phyloP scores from a whole-genome alignment of 2,329 filamentous ascomycete species.

The Alternaria longipes region DNA sequence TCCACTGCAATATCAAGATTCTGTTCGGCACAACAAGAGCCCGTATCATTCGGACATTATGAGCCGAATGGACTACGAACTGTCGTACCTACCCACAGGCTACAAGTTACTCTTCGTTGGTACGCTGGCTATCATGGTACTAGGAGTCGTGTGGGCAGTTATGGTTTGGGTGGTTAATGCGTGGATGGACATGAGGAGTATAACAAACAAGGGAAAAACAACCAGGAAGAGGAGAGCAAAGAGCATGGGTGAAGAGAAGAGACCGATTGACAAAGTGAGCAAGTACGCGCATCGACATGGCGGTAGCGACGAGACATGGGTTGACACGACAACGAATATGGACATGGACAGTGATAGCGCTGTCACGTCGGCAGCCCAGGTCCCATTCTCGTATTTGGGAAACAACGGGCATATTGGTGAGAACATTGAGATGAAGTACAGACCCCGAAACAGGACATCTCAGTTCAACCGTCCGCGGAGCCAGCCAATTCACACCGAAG shows the following conservation, averaged over 20 bases:
- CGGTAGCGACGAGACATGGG: background rate
- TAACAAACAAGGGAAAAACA: background rate
- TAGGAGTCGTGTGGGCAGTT: slow-evolving; percentile 17
- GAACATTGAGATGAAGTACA: background rate
- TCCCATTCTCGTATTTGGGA: background rate
- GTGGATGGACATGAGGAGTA: background rate
- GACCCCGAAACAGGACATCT: background rate
- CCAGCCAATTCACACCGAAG: background rate
- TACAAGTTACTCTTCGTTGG: slow-evolving; percentile 8
- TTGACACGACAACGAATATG: too few relatives aligned
- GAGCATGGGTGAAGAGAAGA: slow-evolving; percentile 1
- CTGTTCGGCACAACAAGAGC: background rate
- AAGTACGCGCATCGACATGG: slow-evolving; percentile 14
- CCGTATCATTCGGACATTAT: slow-evolving; percentile 3
- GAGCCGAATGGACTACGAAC: slow-evolving; percentile 9
- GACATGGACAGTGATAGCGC: background rate
- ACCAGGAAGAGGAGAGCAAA: background rate
- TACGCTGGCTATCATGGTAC: slow-evolving; percentile 7
- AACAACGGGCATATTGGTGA: background rate
- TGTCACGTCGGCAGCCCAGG: background rate
- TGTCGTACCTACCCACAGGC: slow-evolving; percentile 15
- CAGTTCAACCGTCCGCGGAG: background rate
- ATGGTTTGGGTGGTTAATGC: slow-evolving; percentile 21
- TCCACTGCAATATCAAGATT: background rate
- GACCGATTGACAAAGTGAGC: slow-evolving; percentile 26